Evolutionary conservation across 345 rosid species (phyloP), one percentile per base, ranked within the genome.

Genomic region (Rhizophora apiculata): DNA sequence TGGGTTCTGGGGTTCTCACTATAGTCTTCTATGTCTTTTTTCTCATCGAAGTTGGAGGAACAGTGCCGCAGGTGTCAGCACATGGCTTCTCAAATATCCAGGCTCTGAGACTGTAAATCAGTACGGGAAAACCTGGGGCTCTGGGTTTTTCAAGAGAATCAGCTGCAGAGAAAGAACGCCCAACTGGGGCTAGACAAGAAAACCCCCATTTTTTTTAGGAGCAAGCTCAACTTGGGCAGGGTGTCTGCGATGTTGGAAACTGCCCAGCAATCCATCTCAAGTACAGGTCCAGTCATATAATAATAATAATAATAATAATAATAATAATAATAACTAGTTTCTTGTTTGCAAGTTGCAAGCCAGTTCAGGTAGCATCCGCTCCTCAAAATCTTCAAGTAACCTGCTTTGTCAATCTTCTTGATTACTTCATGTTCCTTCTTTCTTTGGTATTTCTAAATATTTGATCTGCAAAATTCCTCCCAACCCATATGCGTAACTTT

Each of bases 51-150:
- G 37, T 37, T 68, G 69, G 65, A 52, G 62, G 72, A 6, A 30
- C 56, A 16, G 56, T 77, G 81, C 85, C 88, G 84, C 86, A 77
- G 86, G 75, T 71, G 74, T 71, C 18, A 63, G 85, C 90, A 86
- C 90, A 86, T 84, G 90, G 77, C 79, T 81, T 69, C 83, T 79
- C 87, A 59, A 43, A 76, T 78, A 74, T 73, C 86, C 84, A 82
- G 77, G 89, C 80, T 68, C 75, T 75, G 78, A 75, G 66, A 72
- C 75, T 61, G 81, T 74, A 78, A 59, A 69, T 58, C 55, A 34
- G 52, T 64, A 8, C 74, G 51, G 70, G 1, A 69, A 64, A 69
- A 70, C 67, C 70, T 59, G 61, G 66, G 71, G 76, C 68, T 83
- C 74, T 76, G 77, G 58, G 68, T 52, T 74, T 65, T 65, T 74